Evolutionary conservation across 208 protist genomes (phyloP), one percentile per base, ranked within the genome.

Genomic region (Trypanosoma cruzi): DNA sequence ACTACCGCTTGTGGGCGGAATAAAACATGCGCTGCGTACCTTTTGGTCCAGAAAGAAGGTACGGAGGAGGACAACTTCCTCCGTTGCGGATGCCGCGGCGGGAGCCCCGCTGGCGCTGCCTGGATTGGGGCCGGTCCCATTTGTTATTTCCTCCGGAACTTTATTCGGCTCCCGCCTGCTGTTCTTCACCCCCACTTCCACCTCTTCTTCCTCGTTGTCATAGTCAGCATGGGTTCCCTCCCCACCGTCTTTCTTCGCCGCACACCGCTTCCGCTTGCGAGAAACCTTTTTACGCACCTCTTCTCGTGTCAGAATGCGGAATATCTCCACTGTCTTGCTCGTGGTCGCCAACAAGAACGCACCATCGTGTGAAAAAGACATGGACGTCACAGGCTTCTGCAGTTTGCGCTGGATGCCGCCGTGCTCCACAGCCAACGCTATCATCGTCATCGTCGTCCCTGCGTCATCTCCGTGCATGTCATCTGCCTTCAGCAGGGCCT

Each of bases 241-340:
- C 37, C 10, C 55, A 3, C 28, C 54, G 18, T 63, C 32, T 31
- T 73, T 75, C 42, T 8, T 57, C 64, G 67, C 29, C 57, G 64
- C 80, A 22, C 80, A 77, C 49, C 89, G 84, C 84, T 92, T 92
- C 34, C 76, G 74, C 70, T 92, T 94, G 40, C 89, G 89, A 48
- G 75, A 56, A 28, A 85, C 54, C 75, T 95, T 94, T 64, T 81
- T 85, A 36, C 75, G 77, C 46, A 94, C 84, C 48, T 93, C 87
- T 37, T 93, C 87, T 14, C 78, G 72, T 2, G 84, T 81, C 29
- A 86, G 75, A 46, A 92, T 73, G 22, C 78, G 81, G 70, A 86
- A 97, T 13, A 97, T 73, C 72, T 97, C 93, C 28, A 97, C 67
- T 31, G 89, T 92, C 48, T 94, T 91, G 67, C 85, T 92, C 5